Conservation (phyloP, 495 filamentous ascomycete genomes). For the Penicillium mononematosum region DNA sequence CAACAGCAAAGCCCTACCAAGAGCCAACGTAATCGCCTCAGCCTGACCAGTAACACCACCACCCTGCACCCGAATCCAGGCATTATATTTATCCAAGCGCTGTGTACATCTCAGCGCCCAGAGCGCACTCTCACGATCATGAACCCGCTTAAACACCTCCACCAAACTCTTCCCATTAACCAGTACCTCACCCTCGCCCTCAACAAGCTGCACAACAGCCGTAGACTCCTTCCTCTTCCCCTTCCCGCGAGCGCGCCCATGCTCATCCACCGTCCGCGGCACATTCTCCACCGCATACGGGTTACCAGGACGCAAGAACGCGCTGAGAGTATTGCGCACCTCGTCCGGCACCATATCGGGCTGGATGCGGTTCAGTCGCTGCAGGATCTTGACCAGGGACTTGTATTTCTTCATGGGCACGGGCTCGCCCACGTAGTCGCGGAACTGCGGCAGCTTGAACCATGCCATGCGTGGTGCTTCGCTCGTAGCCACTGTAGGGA, state of each 20-base stretch:
- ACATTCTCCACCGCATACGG: constrained; percentile 59
- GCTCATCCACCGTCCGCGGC: constrained; percentile 61
- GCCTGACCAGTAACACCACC: constrained; percentile 94
- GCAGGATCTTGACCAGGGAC: constrained; percentile 68
- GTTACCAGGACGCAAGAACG: constrained; percentile 74
- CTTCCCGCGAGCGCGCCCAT: constrained; percentile 71
- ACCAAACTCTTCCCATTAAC: constrained; percentile 83
- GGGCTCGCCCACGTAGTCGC: constrained; percentile 67
- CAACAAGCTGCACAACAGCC: constrained; percentile 81
- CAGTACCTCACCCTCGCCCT: constrained; percentile 84
- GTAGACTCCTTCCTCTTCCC: constrained; percentile 83
- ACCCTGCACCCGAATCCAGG: constrained; percentile 78
- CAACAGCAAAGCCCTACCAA: constrained; percentile 80
- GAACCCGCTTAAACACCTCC: constrained; percentile 77
- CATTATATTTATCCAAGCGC: constrained; percentile 95
- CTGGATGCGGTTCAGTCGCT: constrained; percentile 82
- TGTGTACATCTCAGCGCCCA: constrained; percentile 83
- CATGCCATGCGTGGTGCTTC: constrained; percentile 79
- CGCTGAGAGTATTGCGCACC: constrained; percentile 59
- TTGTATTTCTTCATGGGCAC: constrained; percentile 79
- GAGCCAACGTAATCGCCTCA: constrained; percentile 89
- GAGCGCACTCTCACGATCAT: constrained; percentile 91
- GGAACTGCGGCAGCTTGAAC: constrained; percentile 76
- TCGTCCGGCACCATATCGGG: constrained; percentile 70
- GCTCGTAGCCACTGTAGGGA: constrained; percentile 62